phyloP scores from a whole-genome alignment of 2,329 filamentous ascomycete species.

The Aspergillus persii region DNA sequence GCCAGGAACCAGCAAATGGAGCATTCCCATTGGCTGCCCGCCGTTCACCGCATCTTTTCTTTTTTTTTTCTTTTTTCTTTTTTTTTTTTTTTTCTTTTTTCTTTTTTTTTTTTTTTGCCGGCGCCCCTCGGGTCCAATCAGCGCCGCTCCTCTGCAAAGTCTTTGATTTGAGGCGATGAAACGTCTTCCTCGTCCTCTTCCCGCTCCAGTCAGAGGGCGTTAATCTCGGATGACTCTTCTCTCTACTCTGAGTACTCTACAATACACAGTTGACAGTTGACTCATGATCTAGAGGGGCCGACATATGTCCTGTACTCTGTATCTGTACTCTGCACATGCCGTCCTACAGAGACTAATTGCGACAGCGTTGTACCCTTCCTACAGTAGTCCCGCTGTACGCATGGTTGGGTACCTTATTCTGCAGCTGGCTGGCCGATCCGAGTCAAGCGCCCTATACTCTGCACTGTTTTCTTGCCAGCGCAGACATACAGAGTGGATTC shows the following conservation, averaged over 20 bases:
- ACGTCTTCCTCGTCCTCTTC: not conserved
- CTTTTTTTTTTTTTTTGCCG: slow-evolving; percentile 11
- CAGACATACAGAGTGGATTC: slow-evolving; percentile 2
- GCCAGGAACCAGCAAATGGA: slow-evolving; percentile 13
- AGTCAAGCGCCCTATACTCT: slow-evolving; percentile 1
- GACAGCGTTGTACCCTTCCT: not conserved
- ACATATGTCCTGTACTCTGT: not conserved
- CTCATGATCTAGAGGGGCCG: not conserved
- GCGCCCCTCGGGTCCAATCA: slow-evolving; percentile 13
- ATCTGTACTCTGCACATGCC: no score
- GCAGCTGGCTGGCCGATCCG: slow-evolving; percentile 13
- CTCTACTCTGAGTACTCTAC: not conserved
- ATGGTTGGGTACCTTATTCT: slow-evolving; percentile 20
- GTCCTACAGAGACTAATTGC: no score
- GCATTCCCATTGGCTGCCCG: slow-evolving; percentile 24
- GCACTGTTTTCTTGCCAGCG: slow-evolving; percentile 1
- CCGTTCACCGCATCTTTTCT: slow-evolving; percentile 35
- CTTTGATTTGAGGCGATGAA: slow-evolving; percentile 8
- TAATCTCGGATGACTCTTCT: not conserved
- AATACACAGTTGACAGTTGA: not conserved
- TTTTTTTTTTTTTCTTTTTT: slow-evolving; percentile 12
- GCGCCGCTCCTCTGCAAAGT: slow-evolving; percentile 1
- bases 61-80: slow-evolving; percentile 12
- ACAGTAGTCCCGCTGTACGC: not conserved
- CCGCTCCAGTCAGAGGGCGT: not conserved